phyloP scores from a whole-genome alignment of 2,329 filamentous ascomycete genomes.

The Lachnellula cervina region DNA sequence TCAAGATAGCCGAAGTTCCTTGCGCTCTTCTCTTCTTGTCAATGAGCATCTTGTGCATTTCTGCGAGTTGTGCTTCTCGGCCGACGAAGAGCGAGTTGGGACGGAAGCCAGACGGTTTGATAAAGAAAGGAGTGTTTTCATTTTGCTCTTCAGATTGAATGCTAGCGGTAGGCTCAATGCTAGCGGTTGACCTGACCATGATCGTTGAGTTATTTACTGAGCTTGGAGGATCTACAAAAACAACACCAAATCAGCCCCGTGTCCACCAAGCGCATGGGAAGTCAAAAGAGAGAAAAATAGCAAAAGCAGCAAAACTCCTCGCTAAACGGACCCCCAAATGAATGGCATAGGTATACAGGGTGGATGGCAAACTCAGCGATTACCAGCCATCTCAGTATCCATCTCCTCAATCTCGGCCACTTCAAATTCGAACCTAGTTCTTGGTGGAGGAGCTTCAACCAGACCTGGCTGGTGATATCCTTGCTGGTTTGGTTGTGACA shows the following conservation, averaged over 20 bases:
- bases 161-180: conserved; percentile 9
- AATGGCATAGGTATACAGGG: background rate
- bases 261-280: conserved; percentile 13
- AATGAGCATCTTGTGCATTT: conserved; percentile 55
- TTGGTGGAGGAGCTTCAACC: conserved; percentile 13
- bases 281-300: background rate
- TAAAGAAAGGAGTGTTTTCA: conserved; percentile 29
- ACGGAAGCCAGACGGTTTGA: conserved; percentile 53
- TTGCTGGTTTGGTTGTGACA: conserved; percentile 6
- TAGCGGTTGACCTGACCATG: conserved; percentile 19
- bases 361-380: conserved; percentile 5
- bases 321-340: background rate
- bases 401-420: conserved; percentile 25
- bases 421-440: conserved; percentile 21
- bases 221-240: conserved; percentile 29
- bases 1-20: conserved; percentile 58
- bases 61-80: conserved; percentile 51
- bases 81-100: conserved; percentile 61
- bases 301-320: background rate
- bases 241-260: conserved; percentile 28
- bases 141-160: conserved; percentile 15
- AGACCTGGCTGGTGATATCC: conserved; percentile 6
- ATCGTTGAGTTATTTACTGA: conserved; percentile 25
- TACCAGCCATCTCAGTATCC: conserved; percentile 21
- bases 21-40: conserved; percentile 50